These are phyloP conservation scores for Hanseniaspora pseudoguilliermondii DNA, from an alignment of 805 yeast species.

Conservation along the genomic window DNA sequence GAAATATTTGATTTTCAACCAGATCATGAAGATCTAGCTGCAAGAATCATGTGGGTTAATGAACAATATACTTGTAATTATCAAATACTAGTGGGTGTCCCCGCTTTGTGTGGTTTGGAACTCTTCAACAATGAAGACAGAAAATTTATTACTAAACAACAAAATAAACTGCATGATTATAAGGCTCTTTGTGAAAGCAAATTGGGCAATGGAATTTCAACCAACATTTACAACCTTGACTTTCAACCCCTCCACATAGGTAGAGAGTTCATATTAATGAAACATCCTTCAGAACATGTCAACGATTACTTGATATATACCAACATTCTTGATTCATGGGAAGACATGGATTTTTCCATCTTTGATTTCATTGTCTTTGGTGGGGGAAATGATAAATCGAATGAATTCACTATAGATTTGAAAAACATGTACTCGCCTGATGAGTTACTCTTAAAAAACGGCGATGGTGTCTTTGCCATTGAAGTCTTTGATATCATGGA, in stretches of 20 bases:
- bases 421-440: background rate
- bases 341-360: background rate
- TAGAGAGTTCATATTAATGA: slow-evolving; percentile 9
- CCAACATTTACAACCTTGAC: background rate
- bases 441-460: background rate
- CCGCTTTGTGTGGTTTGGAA: slow-evolving; percentile 35
- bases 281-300: background rate
- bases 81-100: slow-evolving; percentile 38
- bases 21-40: slow-evolving; percentile 3
- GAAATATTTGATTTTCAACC: slow-evolving; percentile 9
- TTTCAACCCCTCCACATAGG: background rate
- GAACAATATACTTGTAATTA: slow-evolving; percentile 51
- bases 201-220: background rate
- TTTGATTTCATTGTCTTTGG: background rate
- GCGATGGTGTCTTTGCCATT: slow-evolving; percentile 20
- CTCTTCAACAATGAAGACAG: slow-evolving; percentile 18
- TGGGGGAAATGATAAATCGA: too few relatives aligned
- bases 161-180: background rate
- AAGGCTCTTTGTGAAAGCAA: background rate
- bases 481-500: slow-evolving; percentile 23
- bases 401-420: background rate
- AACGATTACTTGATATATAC: slow-evolving; percentile 3
- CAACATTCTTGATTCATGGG: background rate
- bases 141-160: background rate
- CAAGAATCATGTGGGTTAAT: slow-evolving; percentile 29